Base-by-base conservation (phyloP, 306 rosid genomes). In the Ammopiptanthus mongolicus region DNA sequence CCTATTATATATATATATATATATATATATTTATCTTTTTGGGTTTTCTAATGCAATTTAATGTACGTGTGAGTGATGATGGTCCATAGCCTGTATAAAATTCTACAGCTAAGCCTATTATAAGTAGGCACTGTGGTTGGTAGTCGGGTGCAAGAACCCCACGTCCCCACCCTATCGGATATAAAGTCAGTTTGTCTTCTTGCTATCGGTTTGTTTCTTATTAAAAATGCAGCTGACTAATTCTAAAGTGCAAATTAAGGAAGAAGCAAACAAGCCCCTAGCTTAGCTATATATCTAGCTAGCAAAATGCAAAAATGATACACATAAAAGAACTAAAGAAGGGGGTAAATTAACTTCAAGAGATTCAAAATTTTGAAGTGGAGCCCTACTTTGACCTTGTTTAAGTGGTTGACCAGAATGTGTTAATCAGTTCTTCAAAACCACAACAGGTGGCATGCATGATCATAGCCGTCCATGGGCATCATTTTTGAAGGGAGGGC, bases 81-180 rank as follows among this genome's bases (percentile, higher is more conserved):
- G 79, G 79, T 62, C 62, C 87, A 81, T 36, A 51, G 59, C 57
- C 65, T 13, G 48, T 66, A 52, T 66, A 75, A 51, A 79, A 66
- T 53, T 68, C 78, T 55, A 70, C 75, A 82, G 82, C 88, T 80
- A 77, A 82, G 91, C 74, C 89, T 86, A 82, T 47, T 63, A 72
- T 63, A 72, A 73, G 44, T 84, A 75, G 89, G 89, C 80, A 86
- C 83, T 78, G 86, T 86, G 84, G 86, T 82, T 86, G 84, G 85
- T 83, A 63, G 48, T 80, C 84, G 76, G 76, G 78, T 78, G 80
- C 87, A 75, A 71, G 85, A 74, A 50, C 86, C 82, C 86, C 78
- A 63, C 77, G 71, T 44, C 86, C 82, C 86, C 78, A 58, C 77
- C 62, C 76, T 73, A 65, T 75, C 68, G 29, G 25, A 67, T 73